Evolutionary conservation across 345 rosid species (phyloP).

Genomic region (Ceriops decandra): DNA sequence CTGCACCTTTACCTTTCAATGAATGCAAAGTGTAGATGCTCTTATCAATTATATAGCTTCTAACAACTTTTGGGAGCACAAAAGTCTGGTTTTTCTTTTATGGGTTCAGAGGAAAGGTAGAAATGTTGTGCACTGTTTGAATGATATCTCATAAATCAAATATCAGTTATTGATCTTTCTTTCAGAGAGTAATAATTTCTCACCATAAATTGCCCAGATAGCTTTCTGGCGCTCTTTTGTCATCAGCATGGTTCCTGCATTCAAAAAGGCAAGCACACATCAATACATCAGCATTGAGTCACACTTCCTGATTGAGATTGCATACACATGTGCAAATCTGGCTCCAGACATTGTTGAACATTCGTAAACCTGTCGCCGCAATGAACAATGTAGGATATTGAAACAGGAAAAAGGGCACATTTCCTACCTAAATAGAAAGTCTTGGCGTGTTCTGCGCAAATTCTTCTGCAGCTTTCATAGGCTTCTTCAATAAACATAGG

Average conservation of each 20-base stretch:
- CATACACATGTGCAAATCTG: no score
- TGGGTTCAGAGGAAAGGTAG: no score
- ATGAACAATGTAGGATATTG: no score
- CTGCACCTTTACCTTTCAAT: no score
- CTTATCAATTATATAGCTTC: no score
- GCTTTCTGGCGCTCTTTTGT: slow-evolving; percentile 58
- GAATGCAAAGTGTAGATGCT: no score
- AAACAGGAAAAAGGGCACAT: background rate
- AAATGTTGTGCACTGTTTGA: no score
- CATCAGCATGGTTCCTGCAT: slow-evolving; percentile 57
- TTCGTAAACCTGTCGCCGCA: no score
- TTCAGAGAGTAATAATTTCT: background rate
- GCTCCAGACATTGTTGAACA: no score
- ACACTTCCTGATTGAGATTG: background rate
- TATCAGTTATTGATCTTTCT: background rate
- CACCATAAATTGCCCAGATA: slow-evolving; percentile 68
- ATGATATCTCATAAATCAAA: no score
- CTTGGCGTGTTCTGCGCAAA: slow-evolving; percentile 62
- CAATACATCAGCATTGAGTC: background rate
- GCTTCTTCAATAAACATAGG: slow-evolving; percentile 50
- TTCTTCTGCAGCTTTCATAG: slow-evolving; percentile 39
- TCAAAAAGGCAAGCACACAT: background rate
- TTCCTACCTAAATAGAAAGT: slow-evolving; percentile 52
- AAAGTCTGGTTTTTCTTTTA: no score
- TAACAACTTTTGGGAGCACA: no score